These are phyloP conservation scores for Tubosaeta brunneosetosa DNA, from an alignment of 768 basidiomycete genomes.

Conservation along the genomic window DNA sequence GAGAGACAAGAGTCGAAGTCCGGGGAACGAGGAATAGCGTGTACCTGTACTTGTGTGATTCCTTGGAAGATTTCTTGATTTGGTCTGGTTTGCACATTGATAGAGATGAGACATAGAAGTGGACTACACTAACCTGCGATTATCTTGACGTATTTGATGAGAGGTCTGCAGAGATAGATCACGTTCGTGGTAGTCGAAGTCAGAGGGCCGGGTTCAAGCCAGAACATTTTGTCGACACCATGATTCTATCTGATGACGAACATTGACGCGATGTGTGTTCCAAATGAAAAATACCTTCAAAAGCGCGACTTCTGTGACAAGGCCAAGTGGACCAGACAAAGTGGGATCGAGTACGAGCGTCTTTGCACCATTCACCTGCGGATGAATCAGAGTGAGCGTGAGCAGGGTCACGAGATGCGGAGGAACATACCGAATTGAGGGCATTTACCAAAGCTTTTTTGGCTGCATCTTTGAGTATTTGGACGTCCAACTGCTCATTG, in stretches of 20 bases:
- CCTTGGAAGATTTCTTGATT: conserved; percentile 73
- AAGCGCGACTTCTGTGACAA: conserved; percentile 91
- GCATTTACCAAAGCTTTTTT: conserved; percentile 79
- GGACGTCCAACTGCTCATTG: conserved; percentile 51
- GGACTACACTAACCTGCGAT: conserved; percentile 67
- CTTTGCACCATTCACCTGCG: conserved; percentile 86
- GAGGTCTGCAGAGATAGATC: conserved; percentile 88
- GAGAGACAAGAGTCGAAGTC: conserved; percentile 77
- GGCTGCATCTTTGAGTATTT: conserved; percentile 69
- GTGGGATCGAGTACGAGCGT: conserved; percentile 90
- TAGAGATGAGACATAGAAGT: conserved; percentile 12
- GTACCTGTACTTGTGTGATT: conserved; percentile 75
- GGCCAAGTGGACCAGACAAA: conserved; percentile 85
- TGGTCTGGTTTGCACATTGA: conserved; percentile 59
- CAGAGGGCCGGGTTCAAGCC: conserved; percentile 89
- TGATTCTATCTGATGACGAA: conserved; percentile 65
- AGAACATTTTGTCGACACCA: conserved; percentile 99
- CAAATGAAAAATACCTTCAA: conserved; percentile 61
- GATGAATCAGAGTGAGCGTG: conserved; percentile 5
- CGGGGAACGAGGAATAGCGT: conserved; percentile 87
- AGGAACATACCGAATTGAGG: conserved; percentile 63
- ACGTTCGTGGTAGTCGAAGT: conserved; percentile 81
- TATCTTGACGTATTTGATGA: conserved; percentile 79
- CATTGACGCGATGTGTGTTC: not conserved
- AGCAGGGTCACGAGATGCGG: not conserved